phyloP scores from a whole-genome alignment of 106 monocot genomes.

The Narthecium ossifragum region DNA sequence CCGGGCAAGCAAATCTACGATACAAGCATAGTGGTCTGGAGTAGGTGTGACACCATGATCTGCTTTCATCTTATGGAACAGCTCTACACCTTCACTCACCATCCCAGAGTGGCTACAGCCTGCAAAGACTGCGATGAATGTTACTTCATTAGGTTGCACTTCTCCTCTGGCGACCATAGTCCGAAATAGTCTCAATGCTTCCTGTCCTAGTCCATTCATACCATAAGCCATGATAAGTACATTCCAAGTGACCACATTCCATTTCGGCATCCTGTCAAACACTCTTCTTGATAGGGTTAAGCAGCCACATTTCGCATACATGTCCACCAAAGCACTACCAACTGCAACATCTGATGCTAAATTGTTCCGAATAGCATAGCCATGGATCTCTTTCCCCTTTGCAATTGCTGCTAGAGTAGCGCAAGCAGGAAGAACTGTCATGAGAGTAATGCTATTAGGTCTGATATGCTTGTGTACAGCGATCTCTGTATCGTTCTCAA shows the following conservation, averaged over 20 bases:
- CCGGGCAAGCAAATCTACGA: conserved; percentile 76
- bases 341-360: conserved; percentile 55
- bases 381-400: conserved; percentile 89
- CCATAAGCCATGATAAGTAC: conserved; percentile 86
- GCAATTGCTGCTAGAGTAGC: conserved; percentile 52
- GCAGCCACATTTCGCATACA: conserved; percentile 84
- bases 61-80: conserved; percentile 49
- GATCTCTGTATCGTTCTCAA: background rate
- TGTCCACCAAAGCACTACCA: conserved; percentile 85
- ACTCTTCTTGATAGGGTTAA: conserved; percentile 34
- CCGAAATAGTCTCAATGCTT: conserved; percentile 50
- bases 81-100: conserved; percentile 47
- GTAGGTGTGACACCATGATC: conserved; percentile 36
- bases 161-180: conserved; percentile 41
- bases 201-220: conserved; percentile 74
- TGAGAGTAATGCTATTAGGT: conserved; percentile 73
- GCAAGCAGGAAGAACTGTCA: conserved; percentile 78
- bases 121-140: conserved; percentile 71
- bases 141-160: conserved; percentile 62
- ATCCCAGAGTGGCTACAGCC: conserved; percentile 94
- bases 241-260: conserved; percentile 80
- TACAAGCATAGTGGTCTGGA: conserved; percentile 75
- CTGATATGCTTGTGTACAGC: background rate
- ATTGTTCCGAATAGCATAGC: conserved; percentile 47
- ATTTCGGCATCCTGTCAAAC: conserved; percentile 58